Evolutionary conservation across 208 protist species (phyloP), one percentile per base, ranked within the genome.

Genomic region (Trypanosoma caninum): DNA sequence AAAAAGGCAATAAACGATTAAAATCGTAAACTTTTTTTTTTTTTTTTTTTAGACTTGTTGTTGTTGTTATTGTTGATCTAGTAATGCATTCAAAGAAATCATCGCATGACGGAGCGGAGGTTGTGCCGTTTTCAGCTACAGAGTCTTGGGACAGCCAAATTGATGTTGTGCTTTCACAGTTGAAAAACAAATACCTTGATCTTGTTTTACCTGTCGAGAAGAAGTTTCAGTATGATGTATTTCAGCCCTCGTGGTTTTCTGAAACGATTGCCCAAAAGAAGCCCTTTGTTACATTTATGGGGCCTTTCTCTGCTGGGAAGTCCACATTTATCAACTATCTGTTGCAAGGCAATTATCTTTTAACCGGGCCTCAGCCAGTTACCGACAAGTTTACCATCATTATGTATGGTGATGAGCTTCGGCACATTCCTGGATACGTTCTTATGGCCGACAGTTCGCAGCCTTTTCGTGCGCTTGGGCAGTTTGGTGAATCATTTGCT

Each of bases 291-390:
- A 88, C 80, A 18, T 93, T 95, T 56, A 71, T 95, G n/a, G 89
- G 89, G 18, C 89, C 89, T 31, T 95, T 89, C 65, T 95, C 89
- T 23, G 46, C 82, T 18, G 89, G 97, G 48, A 98, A 98, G 68
- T 97, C 93, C 18, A 92, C 93, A 3, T 98, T 98, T 65, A 97
- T 98, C 69, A 92, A 95, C 52, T 97, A 95, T 64, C 61, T 97
- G 30, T 61, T 97, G 35, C 91, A 93, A 41, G 65, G 71, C 44
- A 73, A 93, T n/a, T 74, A 74, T 56, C 75, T 95, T n/a, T 45
- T 72, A n/a, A 93, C 87, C n/a, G 95, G 94, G 2, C 93, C 93
- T 20, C 95, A 98, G 70, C 97, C 97, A 22, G 93, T 97, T 16
- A 98, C 95, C 1, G 89, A 96, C 73, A 91, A 92, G 68, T 98